Conservation (phyloP, 140 eudicot species). For the Cichorium intybus region DNA sequence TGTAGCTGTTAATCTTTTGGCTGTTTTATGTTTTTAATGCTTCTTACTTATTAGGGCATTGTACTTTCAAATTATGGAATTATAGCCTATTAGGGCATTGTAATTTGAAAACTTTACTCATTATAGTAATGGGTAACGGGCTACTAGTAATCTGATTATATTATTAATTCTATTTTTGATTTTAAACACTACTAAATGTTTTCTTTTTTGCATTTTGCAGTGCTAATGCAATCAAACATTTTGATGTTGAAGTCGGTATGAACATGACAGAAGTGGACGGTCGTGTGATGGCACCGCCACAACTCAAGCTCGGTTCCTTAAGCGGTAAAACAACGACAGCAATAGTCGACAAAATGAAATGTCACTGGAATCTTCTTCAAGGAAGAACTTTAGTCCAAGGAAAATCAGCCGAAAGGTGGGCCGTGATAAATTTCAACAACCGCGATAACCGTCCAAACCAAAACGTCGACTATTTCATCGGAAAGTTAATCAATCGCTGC, state of each 20-base stretch:
- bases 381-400: conserved; percentile 40
- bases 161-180: too few relatives aligned
- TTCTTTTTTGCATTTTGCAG: conserved; percentile 8
- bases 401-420: conserved; percentile 52
- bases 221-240: conserved; percentile 26
- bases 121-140: too few relatives aligned
- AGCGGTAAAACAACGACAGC: conserved; percentile 22
- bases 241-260: conserved; percentile 42
- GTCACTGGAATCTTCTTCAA: conserved; percentile 56
- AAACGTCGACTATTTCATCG: conserved; percentile 24
- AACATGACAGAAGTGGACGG: conserved; percentile 58
- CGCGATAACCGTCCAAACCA: neutral
- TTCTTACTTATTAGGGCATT: too few relatives aligned
- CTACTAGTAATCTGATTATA: too few relatives aligned
- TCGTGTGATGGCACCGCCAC: conserved; percentile 65
- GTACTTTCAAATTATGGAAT: neutral
- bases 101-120: too few relatives aligned
- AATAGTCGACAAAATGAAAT: conserved; percentile 35
- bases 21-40: neutral
- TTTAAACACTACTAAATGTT: neutral
- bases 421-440: conserved; percentile 49
- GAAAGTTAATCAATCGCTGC: conserved; percentile 31
- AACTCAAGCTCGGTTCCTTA: conserved; percentile 46
- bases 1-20: conserved; percentile 8
- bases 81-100: too few relatives aligned